Evolutionary conservation across 306 rosid species (phyloP).

Genomic region (Casuarina cunninghamiana): DNA sequence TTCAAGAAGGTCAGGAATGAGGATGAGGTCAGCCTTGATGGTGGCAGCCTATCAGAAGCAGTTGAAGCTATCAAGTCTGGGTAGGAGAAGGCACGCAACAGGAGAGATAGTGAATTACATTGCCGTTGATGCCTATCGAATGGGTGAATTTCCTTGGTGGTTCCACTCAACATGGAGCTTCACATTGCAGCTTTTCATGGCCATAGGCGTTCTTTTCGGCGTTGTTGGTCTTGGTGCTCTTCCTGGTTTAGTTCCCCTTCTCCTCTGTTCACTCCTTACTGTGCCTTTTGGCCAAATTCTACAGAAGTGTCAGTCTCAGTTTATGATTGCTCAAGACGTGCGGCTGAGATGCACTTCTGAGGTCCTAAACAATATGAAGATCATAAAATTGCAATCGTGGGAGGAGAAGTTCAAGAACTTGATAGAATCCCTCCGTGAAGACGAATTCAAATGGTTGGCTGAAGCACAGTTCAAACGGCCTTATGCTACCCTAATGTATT

Average conservation of each 20-base stretch:
- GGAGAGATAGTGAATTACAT: constrained; percentile 60
- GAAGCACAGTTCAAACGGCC: constrained; percentile 44
- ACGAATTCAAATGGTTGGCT: constrained; percentile 66
- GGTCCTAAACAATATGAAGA: constrained; percentile 73
- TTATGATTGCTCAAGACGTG: constrained; percentile 75
- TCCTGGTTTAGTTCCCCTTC: constrained; percentile 57
- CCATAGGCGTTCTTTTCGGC: constrained; percentile 38
- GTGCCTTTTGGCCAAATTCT: constrained; percentile 59
- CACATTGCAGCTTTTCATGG: constrained; percentile 32
- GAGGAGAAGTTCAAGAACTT: constrained; percentile 60
- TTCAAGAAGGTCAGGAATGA: constrained; percentile 50
- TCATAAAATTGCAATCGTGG: constrained; percentile 86
- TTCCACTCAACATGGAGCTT: constrained; percentile 40
- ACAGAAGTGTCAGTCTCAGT: constrained; percentile 56
- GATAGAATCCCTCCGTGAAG: constrained; percentile 44
- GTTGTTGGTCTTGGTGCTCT: constrained; percentile 62
- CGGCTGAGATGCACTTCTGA: constrained; percentile 80
- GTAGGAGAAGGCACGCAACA: constrained; percentile 46
- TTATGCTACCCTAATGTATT: constrained; percentile 44
- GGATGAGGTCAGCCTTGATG: constrained; percentile 55
- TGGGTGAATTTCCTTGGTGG: constrained; percentile 64
- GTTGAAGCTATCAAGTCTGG: constrained; percentile 45
- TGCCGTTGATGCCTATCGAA: constrained; percentile 52
- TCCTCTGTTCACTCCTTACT: constrained; percentile 58
- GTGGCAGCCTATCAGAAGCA: constrained; percentile 50